Conservation (phyloP, 2,329 filamentous ascomycete genomes). For the Penicillium occitanis region DNA sequence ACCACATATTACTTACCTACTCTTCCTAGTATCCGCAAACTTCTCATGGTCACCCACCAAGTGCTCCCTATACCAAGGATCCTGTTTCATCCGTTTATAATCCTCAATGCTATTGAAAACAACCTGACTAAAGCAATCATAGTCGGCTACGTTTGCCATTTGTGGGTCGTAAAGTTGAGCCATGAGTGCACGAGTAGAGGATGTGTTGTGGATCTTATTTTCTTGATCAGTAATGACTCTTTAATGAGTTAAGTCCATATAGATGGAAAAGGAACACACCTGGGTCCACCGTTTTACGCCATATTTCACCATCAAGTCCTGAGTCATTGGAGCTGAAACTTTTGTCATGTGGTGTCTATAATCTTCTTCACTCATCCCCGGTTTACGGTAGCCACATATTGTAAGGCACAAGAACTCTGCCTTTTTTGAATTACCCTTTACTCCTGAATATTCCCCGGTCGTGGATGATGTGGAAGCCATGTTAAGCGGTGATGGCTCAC, state of each 20-base stretch:
- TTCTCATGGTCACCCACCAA: constrained; percentile 50
- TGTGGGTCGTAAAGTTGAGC: constrained; percentile 46
- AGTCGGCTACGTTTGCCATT: constrained; percentile 50
- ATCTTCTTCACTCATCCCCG: constrained; percentile 51
- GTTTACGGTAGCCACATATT: constrained; percentile 50
- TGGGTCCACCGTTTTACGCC: constrained; percentile 49
- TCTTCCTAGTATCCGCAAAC: constrained; percentile 52
- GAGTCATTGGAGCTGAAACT: constrained; percentile 48
- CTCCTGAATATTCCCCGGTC: too few species aligned
- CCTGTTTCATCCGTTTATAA: constrained; percentile 52
- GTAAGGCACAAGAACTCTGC: constrained; percentile 42
- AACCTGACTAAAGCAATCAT: constrained; percentile 53
- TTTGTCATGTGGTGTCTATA: constrained; percentile 52
- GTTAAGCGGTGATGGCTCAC: too few species aligned
- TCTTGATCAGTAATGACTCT: too few species aligned
- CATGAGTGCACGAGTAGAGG: constrained; percentile 43
- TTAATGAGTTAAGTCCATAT: too few species aligned
- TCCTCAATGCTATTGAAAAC: constrained; percentile 48
- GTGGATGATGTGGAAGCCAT: too few species aligned
- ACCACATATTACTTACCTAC: constrained; percentile 26
- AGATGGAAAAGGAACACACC: neutral
- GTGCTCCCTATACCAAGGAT: constrained; percentile 51
- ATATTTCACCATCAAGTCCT: constrained; percentile 53
- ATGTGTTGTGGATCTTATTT: constrained; percentile 45
- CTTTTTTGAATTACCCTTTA: neutral